These are phyloP conservation scores for Solanum pimpinellifolium DNA, from an alignment of 257 asterid species.

Conservation along the genomic window DNA sequence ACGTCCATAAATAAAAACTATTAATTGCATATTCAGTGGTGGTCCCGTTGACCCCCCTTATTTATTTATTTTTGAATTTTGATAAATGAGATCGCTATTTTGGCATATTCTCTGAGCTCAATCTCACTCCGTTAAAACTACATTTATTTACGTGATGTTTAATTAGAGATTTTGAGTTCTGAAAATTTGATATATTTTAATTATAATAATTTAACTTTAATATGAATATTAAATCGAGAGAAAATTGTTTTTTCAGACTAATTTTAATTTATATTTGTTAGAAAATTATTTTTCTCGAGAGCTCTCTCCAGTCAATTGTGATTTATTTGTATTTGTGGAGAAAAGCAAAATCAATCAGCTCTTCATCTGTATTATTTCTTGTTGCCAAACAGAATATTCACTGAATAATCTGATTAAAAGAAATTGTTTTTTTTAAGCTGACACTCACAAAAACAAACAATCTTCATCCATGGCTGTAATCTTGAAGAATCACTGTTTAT, in stretches of 20 bases:
- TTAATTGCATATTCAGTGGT: neutral
- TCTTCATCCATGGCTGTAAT: conserved; percentile 9
- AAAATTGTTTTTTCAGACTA: neutral
- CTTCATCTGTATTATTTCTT: neutral
- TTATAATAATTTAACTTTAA: no score
- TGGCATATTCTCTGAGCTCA: neutral
- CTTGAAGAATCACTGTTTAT: conserved; percentile 10
- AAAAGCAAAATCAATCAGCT: neutral
- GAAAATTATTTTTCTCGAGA: neutral
- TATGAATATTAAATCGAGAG: no score
- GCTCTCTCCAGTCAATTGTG: neutral
- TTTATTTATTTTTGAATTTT: no score
- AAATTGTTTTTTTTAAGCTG: neutral
- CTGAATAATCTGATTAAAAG: neutral
- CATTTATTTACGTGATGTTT: no score
- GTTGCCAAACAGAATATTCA: neutral
- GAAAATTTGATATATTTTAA: no score
- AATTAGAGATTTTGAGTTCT: no score
- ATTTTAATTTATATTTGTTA: neutral
- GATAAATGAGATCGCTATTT: neutral
- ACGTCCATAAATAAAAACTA: no score
- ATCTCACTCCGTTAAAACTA: no score
- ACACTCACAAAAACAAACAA: neutral
- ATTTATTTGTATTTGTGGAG: neutral
- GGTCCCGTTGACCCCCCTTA: neutral